Evolutionary conservation across 495 filamentous ascomycete genomes (phyloP), one percentile per base, ranked within the genome.

Genomic region (Penicillium nucicola): DNA sequence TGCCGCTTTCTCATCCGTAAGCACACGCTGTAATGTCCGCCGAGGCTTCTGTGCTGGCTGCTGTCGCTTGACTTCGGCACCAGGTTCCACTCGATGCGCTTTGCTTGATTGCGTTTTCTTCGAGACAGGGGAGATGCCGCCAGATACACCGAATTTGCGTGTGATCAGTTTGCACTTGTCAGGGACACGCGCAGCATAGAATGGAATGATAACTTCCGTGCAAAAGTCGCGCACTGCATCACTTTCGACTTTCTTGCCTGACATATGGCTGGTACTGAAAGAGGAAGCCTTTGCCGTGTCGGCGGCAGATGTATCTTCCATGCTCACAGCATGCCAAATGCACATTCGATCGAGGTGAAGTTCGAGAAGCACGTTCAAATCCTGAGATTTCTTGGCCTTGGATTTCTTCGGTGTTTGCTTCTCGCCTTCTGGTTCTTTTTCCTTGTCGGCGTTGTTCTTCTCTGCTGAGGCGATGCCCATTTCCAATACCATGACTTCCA

Each of bases 161-260:
- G 87, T 92, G 52, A 98, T 83, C 32, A 77, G 73, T 41, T 82
- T 82, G 67, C 89, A 93, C 38, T 87, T 78, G 20, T 91, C 85
- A 5, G 92, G 92, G 9, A 96, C 72, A 18, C 92, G 85, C 11
- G 89, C 80, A 31, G 84, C 84, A 60, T 95, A 98, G 74, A 98
- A 97, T 38, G 93, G 92, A 33, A 95, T 71, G 58, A 98, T 85
- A 43, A 98, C 89, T 66, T 97, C 92, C 2, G 91, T 80, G 64
- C 90, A 97, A 59, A 97, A 98, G 62, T 91, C 78, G 41, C 76
- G 77, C 23, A 89, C 70, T 14, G 80, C 76, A 60, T 87, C 82
- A 25, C 72, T 77, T 36, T 78, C 72, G 36, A 60, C 56, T 42
- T 74, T 76, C 54, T 77, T 76, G 17, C 71, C 71, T 10, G 69